Percentiles rank a stretch among this genome's conserved stretches.
Evolutionary conservation across 2,329 filamentous ascomycete species (phyloP).

Genomic region (Claviceps arundinis): DNA sequence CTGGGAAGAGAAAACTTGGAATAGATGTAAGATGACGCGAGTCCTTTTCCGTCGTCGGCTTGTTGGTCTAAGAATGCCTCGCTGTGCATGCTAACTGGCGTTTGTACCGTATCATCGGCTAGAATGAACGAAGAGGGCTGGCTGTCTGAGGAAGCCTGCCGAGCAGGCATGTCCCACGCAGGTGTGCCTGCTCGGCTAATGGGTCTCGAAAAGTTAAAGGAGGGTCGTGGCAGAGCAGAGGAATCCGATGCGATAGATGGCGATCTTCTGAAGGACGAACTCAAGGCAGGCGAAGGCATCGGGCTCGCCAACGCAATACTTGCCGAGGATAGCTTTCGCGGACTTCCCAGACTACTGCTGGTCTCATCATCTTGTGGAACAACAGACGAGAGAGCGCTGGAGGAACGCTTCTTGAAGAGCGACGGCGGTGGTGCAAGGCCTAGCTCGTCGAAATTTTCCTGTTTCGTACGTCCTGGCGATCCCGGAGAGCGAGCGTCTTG

Average conservation of each 20-base stretch:
- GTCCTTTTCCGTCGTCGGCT: conserved; percentile 31
- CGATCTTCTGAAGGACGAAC: conserved; percentile 54
- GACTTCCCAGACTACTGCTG: conserved; percentile 36
- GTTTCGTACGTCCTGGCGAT: conserved; percentile 33
- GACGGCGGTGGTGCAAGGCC: conserved; percentile 37
- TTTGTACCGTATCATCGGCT: conserved; percentile 52
- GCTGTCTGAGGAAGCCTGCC: conserved; percentile 54
- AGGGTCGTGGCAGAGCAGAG: conserved; percentile 58
- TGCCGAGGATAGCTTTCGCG: conserved; percentile 67
- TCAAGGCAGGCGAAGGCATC: conserved; percentile 42
- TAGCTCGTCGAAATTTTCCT: conserved; percentile 35
- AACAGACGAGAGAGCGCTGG: conserved; percentile 49
- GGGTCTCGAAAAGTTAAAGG: conserved; percentile 90
- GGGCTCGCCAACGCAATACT: conserved; percentile 37
- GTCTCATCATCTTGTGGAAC: conserved; percentile 61
- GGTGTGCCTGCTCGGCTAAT: conserved; percentile 60
- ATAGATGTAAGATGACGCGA: conserved; percentile 68
- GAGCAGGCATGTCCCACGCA: conserved; percentile 40
- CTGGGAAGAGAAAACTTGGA: conserved; percentile 74
- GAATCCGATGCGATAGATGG: conserved; percentile 76
- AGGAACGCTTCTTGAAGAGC: conserved; percentile 37
- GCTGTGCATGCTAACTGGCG: conserved; percentile 59
- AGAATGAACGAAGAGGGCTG: conserved; percentile 51
- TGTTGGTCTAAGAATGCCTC: conserved; percentile 48
- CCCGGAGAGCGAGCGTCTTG: conserved; percentile 18